phyloP scores from a whole-genome alignment of 2,329 filamentous ascomycete genomes.

The Penicillium sp. region DNA sequence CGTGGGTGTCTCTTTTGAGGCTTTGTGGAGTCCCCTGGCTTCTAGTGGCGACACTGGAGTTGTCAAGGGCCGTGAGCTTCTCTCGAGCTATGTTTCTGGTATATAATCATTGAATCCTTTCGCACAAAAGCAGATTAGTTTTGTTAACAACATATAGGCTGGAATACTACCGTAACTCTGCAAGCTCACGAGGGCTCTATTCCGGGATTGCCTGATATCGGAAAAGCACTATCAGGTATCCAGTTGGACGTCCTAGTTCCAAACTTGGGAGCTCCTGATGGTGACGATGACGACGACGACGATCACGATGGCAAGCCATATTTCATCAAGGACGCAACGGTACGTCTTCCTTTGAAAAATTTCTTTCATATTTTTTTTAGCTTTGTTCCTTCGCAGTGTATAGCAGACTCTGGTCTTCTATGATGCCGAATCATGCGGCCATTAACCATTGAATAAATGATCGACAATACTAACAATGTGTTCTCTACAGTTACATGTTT shows the following conservation, averaged over 20 bases:
- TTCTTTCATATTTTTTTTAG: not conserved
- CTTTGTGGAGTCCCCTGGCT: constrained; percentile 68
- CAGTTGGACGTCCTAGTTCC: constrained; percentile 70
- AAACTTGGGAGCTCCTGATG: constrained; percentile 55
- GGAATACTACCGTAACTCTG: constrained; percentile 75
- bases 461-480: constrained; percentile 11
- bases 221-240: constrained; percentile 67
- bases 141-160: constrained; percentile 44
- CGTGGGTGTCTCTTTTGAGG: constrained; percentile 62
- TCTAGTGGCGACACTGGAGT: constrained; percentile 60
- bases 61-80: constrained; percentile 63
- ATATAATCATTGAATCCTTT: constrained; percentile 4
- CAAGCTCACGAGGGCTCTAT: constrained; percentile 68
- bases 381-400: not conserved
- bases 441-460: not conserved
- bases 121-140: not conserved
- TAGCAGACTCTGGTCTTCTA: not conserved
- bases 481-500: constrained; percentile 61
- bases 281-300: constrained; percentile 34
- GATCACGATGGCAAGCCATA: constrained; percentile 50
- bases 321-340: constrained; percentile 79
- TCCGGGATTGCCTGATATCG: constrained; percentile 68
- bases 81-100: constrained; percentile 84
- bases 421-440: not conserved
- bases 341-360: constrained; percentile 30